Evolutionary conservation across 164 flowering plant genomes (phyloP).

Genomic region (Nymphaea colorata): DNA sequence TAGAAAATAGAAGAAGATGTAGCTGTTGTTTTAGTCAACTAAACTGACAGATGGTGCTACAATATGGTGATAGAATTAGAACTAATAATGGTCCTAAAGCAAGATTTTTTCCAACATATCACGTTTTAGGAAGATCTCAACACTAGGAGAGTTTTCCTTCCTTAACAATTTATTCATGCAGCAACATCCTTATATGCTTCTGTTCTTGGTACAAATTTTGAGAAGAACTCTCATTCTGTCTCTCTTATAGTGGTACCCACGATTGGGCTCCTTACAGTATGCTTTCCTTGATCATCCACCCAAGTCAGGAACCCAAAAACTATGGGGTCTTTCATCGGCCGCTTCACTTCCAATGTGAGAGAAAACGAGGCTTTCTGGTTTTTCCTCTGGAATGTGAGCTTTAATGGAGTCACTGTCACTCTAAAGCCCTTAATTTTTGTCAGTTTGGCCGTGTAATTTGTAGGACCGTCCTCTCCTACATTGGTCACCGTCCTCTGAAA

Average conservation of each 20-base stretch:
- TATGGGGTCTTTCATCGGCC: neutral
- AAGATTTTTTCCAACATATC: too few species aligned
- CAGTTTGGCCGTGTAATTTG: slow-evolving; percentile 18
- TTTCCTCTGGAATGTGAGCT: slow-evolving; percentile 30
- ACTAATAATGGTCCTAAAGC: too few species aligned
- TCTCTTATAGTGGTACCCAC: slow-evolving; percentile 10
- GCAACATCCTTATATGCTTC: too few species aligned
- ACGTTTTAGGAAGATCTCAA: too few species aligned
- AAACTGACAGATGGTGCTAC: too few species aligned
- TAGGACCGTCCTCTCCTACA: slow-evolving; percentile 29
- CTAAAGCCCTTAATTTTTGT: neutral
- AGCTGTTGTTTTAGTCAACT: too few species aligned
- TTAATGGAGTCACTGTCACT: slow-evolving; percentile 34
- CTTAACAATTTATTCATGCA: too few species aligned
- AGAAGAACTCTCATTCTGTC: neutral
- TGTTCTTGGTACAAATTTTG: too few species aligned
- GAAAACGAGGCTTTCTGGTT: slow-evolving; percentile 32
- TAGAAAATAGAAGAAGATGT: too few species aligned
- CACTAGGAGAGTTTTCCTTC: too few species aligned
- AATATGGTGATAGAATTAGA: too few species aligned
- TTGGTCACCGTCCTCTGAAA: slow-evolving; percentile 53
- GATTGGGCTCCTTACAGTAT: slow-evolving; percentile 40
- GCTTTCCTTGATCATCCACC: slow-evolving; percentile 22
- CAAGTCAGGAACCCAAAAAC: slow-evolving; percentile 23
- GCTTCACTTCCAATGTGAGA: neutral